Conservation (phyloP, 2,329 filamentous ascomycete genomes). For the Parasarocladium wereldwijsianum region DNA sequence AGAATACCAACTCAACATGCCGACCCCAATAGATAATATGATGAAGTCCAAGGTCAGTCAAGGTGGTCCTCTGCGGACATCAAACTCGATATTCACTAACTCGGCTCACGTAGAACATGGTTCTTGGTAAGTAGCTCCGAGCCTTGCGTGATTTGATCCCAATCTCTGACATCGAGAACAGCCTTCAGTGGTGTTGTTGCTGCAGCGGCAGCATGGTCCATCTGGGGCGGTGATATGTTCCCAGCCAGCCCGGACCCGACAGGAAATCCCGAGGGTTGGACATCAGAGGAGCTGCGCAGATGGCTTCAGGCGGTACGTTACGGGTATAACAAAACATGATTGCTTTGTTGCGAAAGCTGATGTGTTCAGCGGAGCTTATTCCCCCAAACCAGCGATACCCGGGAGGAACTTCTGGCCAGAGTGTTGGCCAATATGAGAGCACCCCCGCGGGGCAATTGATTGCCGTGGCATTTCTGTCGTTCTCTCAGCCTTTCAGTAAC, state of each 20-base stretch:
- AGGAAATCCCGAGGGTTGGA: conserved; percentile 60
- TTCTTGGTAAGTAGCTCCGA: conserved; percentile 41
- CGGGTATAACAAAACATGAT: neutral
- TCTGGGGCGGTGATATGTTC: conserved; percentile 79
- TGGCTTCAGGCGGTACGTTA: conserved; percentile 70
- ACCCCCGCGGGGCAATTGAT: too few relatives aligned
- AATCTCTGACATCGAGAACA: conserved; percentile 17
- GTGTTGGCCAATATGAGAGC: conserved; percentile 30
- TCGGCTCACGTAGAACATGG: conserved; percentile 39
- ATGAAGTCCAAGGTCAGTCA: conserved; percentile 53
- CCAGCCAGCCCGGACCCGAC: conserved; percentile 61
- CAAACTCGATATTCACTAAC: conserved; percentile 5
- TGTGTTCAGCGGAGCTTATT: conserved; percentile 28
- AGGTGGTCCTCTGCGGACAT: conserved; percentile 7
- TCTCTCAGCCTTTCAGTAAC: too few relatives aligned
- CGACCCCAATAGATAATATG: conserved; percentile 52
- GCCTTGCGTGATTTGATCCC: conserved; percentile 4
- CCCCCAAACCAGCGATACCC: conserved; percentile 26
- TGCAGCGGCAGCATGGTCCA: conserved; percentile 67
- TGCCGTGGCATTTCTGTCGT: too few relatives aligned
- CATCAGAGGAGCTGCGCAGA: conserved; percentile 59
- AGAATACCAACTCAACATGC: too few relatives aligned
- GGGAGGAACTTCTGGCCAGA: conserved; percentile 30
- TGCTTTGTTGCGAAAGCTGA: conserved; percentile 4
- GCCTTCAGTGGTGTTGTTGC: conserved; percentile 73